Evolutionary conservation across 2,329 filamentous ascomycete genomes (phyloP).

Genomic region (Colletotrichum chlorophyti): DNA sequence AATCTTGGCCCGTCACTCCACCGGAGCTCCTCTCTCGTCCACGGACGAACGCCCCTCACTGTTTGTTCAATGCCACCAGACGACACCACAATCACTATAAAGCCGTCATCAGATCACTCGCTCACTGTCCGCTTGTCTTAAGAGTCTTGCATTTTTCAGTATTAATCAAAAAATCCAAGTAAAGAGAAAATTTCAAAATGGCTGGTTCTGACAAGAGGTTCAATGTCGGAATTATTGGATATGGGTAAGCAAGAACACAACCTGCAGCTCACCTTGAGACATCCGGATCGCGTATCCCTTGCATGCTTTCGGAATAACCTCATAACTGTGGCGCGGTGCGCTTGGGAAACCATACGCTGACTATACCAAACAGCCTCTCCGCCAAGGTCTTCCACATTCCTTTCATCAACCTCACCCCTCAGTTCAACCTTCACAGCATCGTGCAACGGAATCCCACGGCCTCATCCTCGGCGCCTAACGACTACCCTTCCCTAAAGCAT

Average conservation of each 20-base stretch:
- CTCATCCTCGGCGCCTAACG: conserved; percentile 73
- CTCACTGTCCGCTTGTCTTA: not conserved
- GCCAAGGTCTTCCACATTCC: conserved; percentile 88
- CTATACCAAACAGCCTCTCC: conserved; percentile 49
- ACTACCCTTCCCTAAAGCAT: conserved; percentile 70
- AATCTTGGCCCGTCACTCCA: conserved; percentile 21
- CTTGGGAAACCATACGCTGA: conserved; percentile 21
- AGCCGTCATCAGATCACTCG: not conserved
- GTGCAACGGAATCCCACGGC: conserved; percentile 75
- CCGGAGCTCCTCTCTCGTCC: conserved; percentile 7
- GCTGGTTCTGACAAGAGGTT: conserved; percentile 42
- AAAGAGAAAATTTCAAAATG: conserved; percentile 12
- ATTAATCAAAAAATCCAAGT: not conserved
- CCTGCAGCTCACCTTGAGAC: conserved; percentile 1
- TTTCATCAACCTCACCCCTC: conserved; percentile 69
- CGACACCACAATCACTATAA: conserved; percentile 19
- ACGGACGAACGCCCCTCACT: conserved; percentile 17
- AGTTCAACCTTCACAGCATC: conserved; percentile 74
- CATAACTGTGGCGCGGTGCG: not conserved
- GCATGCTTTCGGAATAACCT: conserved; percentile 2
- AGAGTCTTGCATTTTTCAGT: not conserved
- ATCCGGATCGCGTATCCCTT: conserved; percentile 6
- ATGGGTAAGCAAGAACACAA: conserved; percentile 50
- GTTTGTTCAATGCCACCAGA: not conserved
- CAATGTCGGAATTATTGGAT: conserved; percentile 59